Conservation (phyloP, 192 early-diverging fungal species). For the Backusella westeae region DNA sequence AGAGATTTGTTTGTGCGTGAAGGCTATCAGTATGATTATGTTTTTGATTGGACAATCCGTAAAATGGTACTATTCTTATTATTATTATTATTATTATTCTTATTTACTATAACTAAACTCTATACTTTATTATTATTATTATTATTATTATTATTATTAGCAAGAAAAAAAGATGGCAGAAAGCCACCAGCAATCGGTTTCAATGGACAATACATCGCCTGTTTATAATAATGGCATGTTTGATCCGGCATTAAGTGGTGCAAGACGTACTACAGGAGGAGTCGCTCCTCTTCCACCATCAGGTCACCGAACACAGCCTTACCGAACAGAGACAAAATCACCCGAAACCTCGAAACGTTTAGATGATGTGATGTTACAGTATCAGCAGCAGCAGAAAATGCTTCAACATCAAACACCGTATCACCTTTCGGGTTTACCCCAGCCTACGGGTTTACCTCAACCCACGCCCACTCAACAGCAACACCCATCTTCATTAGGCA, state of each 20-base stretch:
- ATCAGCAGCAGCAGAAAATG: slow-evolving; percentile 36
- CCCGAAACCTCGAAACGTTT: slow-evolving; percentile 34
- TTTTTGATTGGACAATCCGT: slow-evolving; percentile 88
- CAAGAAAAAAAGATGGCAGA: slow-evolving; percentile 29
- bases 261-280: slow-evolving; percentile 7
- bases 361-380: slow-evolving; percentile 38
- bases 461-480: slow-evolving; percentile 20
- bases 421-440: neutral
- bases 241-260: neutral
- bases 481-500: neutral
- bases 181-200: neutral
- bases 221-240: slow-evolving; percentile 2
- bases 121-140: neutral
- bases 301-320: slow-evolving; percentile 13
- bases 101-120: neutral
- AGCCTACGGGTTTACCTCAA: neutral
- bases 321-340: slow-evolving; percentile 29
- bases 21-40: slow-evolving; percentile 84
- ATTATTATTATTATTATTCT: too few relatives aligned
- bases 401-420: slow-evolving; percentile 22
- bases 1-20: slow-evolving; percentile 82
- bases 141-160: neutral
- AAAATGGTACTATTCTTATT: slow-evolving; percentile 41
- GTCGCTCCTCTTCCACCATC: slow-evolving; percentile 18
- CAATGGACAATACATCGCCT: neutral